Evolutionary conservation across 164 flowering plant species (phyloP).

Genomic region (Piper betle): DNA sequence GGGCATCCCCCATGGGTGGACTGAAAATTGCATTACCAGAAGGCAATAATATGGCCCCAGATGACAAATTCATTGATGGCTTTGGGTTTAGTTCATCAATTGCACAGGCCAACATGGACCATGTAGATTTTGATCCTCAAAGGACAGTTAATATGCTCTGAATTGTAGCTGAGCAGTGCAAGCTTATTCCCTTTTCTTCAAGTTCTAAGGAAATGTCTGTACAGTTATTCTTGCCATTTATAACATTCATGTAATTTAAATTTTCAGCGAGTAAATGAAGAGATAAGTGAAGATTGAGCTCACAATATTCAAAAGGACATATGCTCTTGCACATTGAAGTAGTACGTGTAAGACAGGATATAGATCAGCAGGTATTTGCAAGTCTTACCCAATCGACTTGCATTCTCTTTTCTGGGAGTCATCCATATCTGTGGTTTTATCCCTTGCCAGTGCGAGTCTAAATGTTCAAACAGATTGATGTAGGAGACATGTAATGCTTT

Average conservation of each 20-base stretch:
- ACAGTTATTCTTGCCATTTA: background rate
- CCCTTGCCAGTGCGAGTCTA: too few species aligned
- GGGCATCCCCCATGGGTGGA: slow-evolving; percentile 51
- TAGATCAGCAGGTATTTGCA: too few species aligned
- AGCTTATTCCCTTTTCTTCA: background rate
- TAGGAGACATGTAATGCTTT: too few species aligned
- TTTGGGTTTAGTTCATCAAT: slow-evolving; percentile 31
- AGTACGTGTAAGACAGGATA: too few species aligned
- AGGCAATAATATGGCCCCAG: slow-evolving; percentile 19
- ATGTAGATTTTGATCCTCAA: slow-evolving; percentile 43
- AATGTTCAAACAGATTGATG: too few species aligned
- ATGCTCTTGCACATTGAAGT: too few species aligned
- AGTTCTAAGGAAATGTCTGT: background rate
- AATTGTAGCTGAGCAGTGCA: background rate
- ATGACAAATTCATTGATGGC: slow-evolving; percentile 45
- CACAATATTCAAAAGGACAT: background rate
- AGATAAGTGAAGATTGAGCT: background rate
- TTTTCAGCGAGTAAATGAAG: background rate
- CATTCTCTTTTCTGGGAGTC: too few species aligned
- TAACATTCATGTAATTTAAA: background rate
- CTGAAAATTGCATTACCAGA: slow-evolving; percentile 31
- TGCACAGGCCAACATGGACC: slow-evolving; percentile 32
- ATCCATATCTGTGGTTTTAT: too few species aligned
- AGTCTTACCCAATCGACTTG: too few species aligned
- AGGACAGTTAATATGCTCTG: slow-evolving; percentile 34